Evolutionary conservation across 257 asterid genomes (phyloP), one percentile per base, ranked within the genome.

Genomic region (Cruciata laevipes): DNA sequence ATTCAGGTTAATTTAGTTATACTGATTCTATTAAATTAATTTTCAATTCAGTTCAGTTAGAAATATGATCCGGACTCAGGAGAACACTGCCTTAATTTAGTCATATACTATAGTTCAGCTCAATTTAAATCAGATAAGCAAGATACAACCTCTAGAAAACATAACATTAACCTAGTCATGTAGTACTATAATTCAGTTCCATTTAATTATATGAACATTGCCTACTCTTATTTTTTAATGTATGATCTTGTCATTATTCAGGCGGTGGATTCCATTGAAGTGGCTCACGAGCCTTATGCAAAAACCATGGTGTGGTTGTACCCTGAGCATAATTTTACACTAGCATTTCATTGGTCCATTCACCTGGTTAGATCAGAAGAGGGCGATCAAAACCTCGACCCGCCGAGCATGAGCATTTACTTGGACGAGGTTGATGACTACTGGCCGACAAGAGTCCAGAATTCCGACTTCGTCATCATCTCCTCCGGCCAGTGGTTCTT

Each of bases 401-500:
- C 82, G 44, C 69, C 83, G 33, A 84, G 81, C 52, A 81, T 75
- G 80, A 81, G 35, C 40, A 81, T 88, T 63, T 82, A 82, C 75
- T 86, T 88, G 63, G 91, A 88, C 53, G 86, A 88, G 73, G 66
- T 62, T 31, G 91, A 84, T 69, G 79, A 79, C 27, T 66, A 78
- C 20, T 88, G 96, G 96, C 69, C 87, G 16, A 6, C 74, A 14
- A 78, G 79, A 35, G 80, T 86, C 65, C 83, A 75, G 60, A 75
- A 57, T 2, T 86, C 80, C 69, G 86, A 84, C 64, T 84, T 81
- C 68, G 63, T 87, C 24, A 76, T 86, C 76, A 65, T 89, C 84
- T 83, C 82, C 63, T 83, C 87, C 23, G 87, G 97, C 69, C 94
- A 84, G 59, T 89, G 96, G 96, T 79, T 79, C 59, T 69, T 68